Percentiles rank a stretch among this genome's conserved stretches.
phyloP scores from a whole-genome alignment of 2,329 filamentous ascomycete species.

The Colletotrichum lupini region DNA sequence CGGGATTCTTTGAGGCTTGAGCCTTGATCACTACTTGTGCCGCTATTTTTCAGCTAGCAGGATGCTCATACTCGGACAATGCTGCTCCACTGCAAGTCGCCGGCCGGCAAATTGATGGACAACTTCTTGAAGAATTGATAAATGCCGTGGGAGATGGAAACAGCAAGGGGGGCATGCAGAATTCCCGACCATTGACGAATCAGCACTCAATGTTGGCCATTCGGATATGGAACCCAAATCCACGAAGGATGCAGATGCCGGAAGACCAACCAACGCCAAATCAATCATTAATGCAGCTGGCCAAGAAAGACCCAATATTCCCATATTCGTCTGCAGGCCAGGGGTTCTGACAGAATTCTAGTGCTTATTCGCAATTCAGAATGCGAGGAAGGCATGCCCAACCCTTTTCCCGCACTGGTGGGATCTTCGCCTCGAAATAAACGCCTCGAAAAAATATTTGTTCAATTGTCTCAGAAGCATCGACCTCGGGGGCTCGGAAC shows the following conservation, averaged over 20 bases:
- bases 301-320: neutral
- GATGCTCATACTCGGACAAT: no score
- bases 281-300: neutral
- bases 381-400: neutral
- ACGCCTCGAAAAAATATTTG: neutral
- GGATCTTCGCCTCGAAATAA: neutral
- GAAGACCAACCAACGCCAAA: neutral
- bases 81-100: no score
- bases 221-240: neutral
- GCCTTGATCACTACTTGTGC: neutral
- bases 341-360: neutral
- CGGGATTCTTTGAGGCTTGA: neutral
- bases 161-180: neutral
- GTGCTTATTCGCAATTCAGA: neutral
- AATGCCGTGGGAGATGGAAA: neutral
- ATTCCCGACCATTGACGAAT: constrained; percentile 19
- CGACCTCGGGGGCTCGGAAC: neutral
- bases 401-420: neutral
- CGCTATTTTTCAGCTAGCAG: no score
- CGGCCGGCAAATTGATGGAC: neutral
- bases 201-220: neutral
- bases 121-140: neutral
- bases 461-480: neutral
- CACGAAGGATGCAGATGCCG: neutral
- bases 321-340: neutral